Conservation (phyloP, 169 alveolate genomes). For the Perkinsus marinus region DNA sequence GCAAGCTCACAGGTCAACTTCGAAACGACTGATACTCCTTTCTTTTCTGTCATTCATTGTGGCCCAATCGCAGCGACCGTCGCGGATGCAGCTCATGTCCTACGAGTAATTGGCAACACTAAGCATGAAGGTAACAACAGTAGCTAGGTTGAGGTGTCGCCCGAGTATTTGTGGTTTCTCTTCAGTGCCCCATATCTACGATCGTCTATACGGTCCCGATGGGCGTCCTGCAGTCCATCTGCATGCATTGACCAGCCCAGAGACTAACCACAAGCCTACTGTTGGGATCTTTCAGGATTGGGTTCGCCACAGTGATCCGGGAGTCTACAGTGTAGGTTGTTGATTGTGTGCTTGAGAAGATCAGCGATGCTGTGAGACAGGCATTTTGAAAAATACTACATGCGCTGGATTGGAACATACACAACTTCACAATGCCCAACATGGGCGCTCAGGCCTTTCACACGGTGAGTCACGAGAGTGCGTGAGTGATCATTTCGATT, state of each 20-base stretch:
- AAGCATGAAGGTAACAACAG: background rate
- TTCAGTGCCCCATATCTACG: background rate
- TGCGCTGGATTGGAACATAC: background rate
- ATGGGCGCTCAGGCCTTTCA: background rate
- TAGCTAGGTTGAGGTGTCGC: background rate
- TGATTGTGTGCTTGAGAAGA: background rate
- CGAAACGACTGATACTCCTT: background rate
- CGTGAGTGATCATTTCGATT: background rate
- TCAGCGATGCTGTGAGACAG: background rate
- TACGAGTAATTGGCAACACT: background rate
- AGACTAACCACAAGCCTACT: background rate
- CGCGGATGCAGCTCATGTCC: background rate
- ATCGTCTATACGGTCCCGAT: background rate
- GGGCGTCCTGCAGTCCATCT: background rate
- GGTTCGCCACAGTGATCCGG: background rate
- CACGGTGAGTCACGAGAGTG: background rate
- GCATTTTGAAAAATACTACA: background rate
- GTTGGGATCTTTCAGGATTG: background rate
- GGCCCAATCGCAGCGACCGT: background rate
- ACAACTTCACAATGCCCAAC: background rate
- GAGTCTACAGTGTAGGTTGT: background rate
- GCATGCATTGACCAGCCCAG: background rate
- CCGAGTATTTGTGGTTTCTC: background rate
- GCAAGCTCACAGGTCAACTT: background rate
- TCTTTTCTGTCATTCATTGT: background rate